Conservation (phyloP, 768 basidiomycete genomes). For the Leccinum incarnatum region DNA sequence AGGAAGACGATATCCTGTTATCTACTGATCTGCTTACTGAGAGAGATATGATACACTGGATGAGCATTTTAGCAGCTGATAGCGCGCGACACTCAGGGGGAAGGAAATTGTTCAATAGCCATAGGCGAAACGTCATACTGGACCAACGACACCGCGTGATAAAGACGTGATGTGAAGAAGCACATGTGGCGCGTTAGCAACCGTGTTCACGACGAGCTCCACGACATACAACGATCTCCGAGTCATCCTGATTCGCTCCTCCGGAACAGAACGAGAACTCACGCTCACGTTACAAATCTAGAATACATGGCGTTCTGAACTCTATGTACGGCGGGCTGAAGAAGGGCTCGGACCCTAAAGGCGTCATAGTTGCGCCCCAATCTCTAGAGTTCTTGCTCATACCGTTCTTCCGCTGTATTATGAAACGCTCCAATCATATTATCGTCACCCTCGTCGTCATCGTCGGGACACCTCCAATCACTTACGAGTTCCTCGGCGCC, state of each 20-base stretch:
- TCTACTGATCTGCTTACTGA: conserved; percentile 11
- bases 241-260: neutral
- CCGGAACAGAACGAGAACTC: conserved; percentile 1
- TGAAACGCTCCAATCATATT: conserved; percentile 14
- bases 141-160: conserved; percentile 29
- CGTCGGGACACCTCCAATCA: conserved; percentile 49
- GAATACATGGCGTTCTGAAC: conserved; percentile 4
- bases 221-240: neutral
- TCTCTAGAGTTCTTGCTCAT: conserved; percentile 30
- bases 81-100: neutral
- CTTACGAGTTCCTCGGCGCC: conserved; percentile 38
- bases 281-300: conserved; percentile 2
- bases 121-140: conserved; percentile 1
- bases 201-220: neutral
- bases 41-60: conserved; percentile 5
- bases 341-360: conserved; percentile 2
- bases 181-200: neutral
- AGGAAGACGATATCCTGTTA: neutral
- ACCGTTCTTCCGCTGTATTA: conserved; percentile 22
- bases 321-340: neutral
- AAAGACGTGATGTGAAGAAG: neutral
- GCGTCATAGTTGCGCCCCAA: neutral
- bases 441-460: neutral
- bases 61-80: neutral
- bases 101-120: neutral